Percentiles rank a stretch among this genome's conserved stretches.
Evolutionary conservation across 345 rosid species (phyloP).

Genomic region (Anastatica hierochuntica): DNA sequence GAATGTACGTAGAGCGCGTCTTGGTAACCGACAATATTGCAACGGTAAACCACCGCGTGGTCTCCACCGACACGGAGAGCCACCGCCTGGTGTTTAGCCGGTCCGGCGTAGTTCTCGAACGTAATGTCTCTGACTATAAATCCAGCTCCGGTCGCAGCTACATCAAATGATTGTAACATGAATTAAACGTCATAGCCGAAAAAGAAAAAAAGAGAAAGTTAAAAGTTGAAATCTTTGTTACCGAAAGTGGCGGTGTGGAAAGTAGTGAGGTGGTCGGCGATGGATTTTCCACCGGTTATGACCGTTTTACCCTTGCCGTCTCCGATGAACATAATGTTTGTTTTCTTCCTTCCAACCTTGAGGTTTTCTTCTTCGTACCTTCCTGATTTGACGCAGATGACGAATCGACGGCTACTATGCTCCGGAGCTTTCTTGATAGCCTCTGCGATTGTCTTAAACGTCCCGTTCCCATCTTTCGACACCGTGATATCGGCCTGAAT

Average conservation of each 20-base stretch:
- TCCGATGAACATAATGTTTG: constrained; percentile 78
- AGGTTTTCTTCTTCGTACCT: constrained; percentile 72
- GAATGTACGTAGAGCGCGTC: constrained; percentile 94
- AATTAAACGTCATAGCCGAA: no score
- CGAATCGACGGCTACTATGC: constrained; percentile 46
- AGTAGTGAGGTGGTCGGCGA: constrained; percentile 53
- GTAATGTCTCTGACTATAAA: constrained; percentile 89
- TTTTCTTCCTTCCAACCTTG: constrained; percentile 88
- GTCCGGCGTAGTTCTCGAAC: constrained; percentile 89
- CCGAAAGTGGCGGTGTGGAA: constrained; percentile 95
- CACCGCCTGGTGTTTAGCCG: constrained; percentile 86
- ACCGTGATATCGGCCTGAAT: constrained; percentile 78
- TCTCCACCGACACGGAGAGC: constrained; percentile 93
- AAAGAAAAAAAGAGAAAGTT: no score
- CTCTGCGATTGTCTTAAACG: constrained; percentile 65
- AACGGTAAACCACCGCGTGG: constrained; percentile 80
- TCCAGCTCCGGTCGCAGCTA: constrained; percentile 92
- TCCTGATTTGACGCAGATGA: constrained; percentile 84
- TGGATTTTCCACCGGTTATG: constrained; percentile 60
- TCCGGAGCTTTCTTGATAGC: constrained; percentile 91
- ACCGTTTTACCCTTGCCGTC: constrained; percentile 85
- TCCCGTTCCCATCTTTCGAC: constrained; percentile 74
- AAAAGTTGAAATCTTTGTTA: no score
- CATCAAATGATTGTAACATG: not conserved
- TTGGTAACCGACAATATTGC: constrained; percentile 73